These are phyloP conservation scores for Suhomyces anneliseae DNA, from an alignment of 1,139 yeast species.

Conservation along the genomic window DNA sequence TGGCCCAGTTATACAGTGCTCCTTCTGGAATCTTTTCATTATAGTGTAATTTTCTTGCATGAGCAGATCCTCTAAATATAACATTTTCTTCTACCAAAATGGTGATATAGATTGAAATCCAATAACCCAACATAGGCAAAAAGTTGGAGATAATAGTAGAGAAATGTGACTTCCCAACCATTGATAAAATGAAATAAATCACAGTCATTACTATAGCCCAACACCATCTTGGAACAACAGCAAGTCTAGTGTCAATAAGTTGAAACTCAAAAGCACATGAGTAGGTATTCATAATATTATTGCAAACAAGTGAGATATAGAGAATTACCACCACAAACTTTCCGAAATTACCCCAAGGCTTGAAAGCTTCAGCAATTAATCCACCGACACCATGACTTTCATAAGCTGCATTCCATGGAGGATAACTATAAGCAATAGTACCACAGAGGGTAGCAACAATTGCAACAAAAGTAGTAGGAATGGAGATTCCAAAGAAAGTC, in stretches of 20 bases:
- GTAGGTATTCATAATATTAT: slow-evolving; percentile 36
- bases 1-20: slow-evolving; percentile 19
- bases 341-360: slow-evolving; percentile 29
- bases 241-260: slow-evolving; percentile 21
- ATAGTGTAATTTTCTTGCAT: slow-evolving; percentile 14
- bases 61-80: slow-evolving; percentile 17
- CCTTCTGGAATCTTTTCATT: slow-evolving; percentile 14
- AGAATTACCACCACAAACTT: slow-evolving; percentile 35
- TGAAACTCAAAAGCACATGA: slow-evolving; percentile 29
- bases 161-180: slow-evolving; percentile 24
- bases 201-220: slow-evolving; percentile 25
- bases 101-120: slow-evolving; percentile 29
- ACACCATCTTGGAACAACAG: slow-evolving; percentile 25
- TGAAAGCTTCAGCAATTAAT: slow-evolving; percentile 20
- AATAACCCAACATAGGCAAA: slow-evolving; percentile 31
- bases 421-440: slow-evolving; percentile 23
- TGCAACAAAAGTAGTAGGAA: slow-evolving; percentile 30
- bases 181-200: slow-evolving; percentile 22
- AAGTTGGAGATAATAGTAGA: slow-evolving; percentile 27
- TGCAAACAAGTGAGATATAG: slow-evolving; percentile 37
- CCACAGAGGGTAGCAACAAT: slow-evolving; percentile 26
- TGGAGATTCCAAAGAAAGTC: slow-evolving; percentile 24
- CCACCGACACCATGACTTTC: slow-evolving; percentile 26
- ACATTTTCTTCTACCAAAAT: slow-evolving; percentile 26
- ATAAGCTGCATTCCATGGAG: slow-evolving; percentile 28